Conservation (phyloP, 2,329 filamentous ascomycete genomes). For the Ophiostoma perfectum region DNA sequence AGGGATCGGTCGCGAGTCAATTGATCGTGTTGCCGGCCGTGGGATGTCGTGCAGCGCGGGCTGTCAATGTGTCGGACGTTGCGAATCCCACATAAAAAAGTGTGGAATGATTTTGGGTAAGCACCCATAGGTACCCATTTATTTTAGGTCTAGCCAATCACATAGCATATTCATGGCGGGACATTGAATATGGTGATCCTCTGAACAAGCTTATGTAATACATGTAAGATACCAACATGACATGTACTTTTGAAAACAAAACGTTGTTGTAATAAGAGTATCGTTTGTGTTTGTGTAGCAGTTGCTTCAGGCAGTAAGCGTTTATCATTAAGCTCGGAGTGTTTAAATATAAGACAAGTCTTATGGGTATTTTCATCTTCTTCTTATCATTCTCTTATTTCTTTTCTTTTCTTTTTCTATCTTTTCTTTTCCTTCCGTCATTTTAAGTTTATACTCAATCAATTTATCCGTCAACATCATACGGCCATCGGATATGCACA, state of each 20-base stretch:
- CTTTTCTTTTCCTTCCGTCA: not conserved
- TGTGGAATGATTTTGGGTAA: constrained; percentile 19
- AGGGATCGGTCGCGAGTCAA: not conserved
- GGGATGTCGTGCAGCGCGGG: constrained; percentile 1
- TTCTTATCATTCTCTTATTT: not conserved
- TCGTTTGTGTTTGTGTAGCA: too few species aligned
- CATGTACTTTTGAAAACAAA: too few species aligned
- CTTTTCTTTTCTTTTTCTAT: not conserved
- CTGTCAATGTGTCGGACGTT: constrained; percentile 4
- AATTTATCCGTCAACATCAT: too few species aligned
- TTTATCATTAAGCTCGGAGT: too few species aligned
- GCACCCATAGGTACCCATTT: constrained; percentile 13
- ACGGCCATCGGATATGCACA: too few species aligned
- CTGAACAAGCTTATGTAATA: not conserved
- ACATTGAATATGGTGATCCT: not conserved
- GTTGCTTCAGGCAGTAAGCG: too few species aligned
- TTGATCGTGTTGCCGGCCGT: constrained; percentile 3
- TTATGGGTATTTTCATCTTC: not conserved
- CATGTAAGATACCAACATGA: too few species aligned
- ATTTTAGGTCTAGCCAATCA: constrained; percentile 14
- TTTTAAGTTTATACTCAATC: too few species aligned
- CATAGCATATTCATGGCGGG: constrained; percentile 11
- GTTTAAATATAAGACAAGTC: too few species aligned
- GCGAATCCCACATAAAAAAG: constrained; percentile 10
- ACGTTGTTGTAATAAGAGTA: too few species aligned